Base-by-base conservation (phyloP, 495 filamentous ascomycete species). In the Baudoinia panamericana region DNA sequence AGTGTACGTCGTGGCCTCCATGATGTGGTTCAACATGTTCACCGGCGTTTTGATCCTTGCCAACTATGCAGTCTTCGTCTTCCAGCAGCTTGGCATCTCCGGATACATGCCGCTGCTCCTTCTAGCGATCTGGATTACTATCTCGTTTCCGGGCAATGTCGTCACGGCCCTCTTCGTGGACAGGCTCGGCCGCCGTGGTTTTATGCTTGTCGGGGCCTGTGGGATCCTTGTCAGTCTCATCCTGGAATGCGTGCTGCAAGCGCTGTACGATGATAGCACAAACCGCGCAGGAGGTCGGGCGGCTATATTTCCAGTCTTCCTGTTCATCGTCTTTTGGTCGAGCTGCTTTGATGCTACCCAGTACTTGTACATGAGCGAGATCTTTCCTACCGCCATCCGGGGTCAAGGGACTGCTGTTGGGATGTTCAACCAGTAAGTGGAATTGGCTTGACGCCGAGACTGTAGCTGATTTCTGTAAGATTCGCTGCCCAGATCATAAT, bases 221-320 rank as follows among this genome's bases (percentile, higher is more conserved):
- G 52, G 52, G 1, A 36, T 40, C 13, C n/a, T 46, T 10, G 33
- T 52, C 18, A 15, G 29, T 10, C 30, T 48, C 8, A 43, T 52
- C 22, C 43, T 39, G 16, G 49, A 52, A 21, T 32, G 30, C 10
- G 41, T 36, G 19, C 30, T 55, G 23, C 48, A 52, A 26, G 52
- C 52, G 13, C 10, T 29, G 12, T 55, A 36, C 31, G 30, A 38
- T 1, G 49, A 41, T 10, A 42, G 18, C 6, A 31, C 17, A 16
- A 55, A 55, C 40, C 35, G 19, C n/a, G 39, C 49, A 8, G 52
- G 52, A 3, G 39, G 46, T n/a, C 40, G 46, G 3, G 52, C 52
- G 9, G 49, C 49, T 19, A 41, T 55, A n/a, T 55, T 55, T 26
- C 43, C 43, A 39, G 45, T 55, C 25, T 55, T 45, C 30, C 29